Evolutionary conservation across 2,329 filamentous ascomycete genomes (phyloP).

Genomic region (Claviceps digitariae): DNA sequence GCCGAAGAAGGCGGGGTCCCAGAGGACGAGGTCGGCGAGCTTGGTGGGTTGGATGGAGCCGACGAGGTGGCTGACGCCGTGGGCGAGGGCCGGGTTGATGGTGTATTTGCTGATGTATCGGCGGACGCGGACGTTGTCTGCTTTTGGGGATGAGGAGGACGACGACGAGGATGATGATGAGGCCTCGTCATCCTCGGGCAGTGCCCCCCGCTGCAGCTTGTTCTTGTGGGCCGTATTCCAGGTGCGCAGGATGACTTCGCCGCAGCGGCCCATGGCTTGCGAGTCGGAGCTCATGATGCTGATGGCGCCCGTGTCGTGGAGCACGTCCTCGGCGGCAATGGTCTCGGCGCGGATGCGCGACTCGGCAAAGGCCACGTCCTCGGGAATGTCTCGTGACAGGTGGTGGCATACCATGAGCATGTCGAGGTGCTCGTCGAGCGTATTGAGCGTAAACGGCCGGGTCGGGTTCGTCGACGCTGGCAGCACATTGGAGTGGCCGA

Average conservation of each 20-base stretch:
- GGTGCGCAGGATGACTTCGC: conserved; percentile 81
- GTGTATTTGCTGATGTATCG: conserved; percentile 93
- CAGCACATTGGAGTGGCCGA: conserved; percentile 77
- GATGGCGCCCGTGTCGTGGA: conserved; percentile 89
- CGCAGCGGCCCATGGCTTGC: conserved; percentile 93
- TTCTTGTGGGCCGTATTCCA: conserved; percentile 99
- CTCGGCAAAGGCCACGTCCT: conserved; percentile 92
- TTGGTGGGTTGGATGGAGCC: conserved; percentile 84
- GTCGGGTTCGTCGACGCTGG: conserved; percentile 90
- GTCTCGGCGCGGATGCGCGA: conserved; percentile 90
- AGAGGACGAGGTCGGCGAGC: conserved; percentile 76
- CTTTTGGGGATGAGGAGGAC: conserved; percentile 38
- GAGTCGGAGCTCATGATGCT: conserved; percentile 96
- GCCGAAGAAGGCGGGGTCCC: conserved; percentile 76
- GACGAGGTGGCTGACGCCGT: conserved; percentile 78
- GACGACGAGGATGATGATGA: background rate
- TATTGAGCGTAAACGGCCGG: conserved; percentile 79
- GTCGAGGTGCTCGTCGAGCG: conserved; percentile 88
- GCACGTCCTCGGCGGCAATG: conserved; percentile 89
- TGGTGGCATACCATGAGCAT: conserved; percentile 99
- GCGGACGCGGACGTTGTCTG: conserved; percentile 83
- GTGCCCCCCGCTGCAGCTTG: conserved; percentile 64
- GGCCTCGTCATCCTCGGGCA: conserved; percentile 60
- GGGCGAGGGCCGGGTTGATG: conserved; percentile 81
- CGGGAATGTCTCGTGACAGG: conserved; percentile 79